Evolutionary conservation across 192 early-diverging fungal species (phyloP).

Genomic region (Diversispora epigaea): DNA sequence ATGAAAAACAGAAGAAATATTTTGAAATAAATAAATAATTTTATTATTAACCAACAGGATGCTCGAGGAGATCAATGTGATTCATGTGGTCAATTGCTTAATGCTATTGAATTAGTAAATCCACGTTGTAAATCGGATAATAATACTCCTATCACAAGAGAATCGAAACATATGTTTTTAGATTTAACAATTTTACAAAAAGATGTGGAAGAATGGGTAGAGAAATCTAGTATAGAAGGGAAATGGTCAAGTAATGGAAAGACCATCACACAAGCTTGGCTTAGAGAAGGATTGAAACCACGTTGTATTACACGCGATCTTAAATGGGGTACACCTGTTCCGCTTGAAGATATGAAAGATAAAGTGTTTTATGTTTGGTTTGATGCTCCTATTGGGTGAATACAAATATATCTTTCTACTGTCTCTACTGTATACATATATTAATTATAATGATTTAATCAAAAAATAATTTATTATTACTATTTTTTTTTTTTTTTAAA

Average conservation of each 20-base stretch:
- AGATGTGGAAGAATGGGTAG: constrained; percentile 73
- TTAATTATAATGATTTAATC: not conserved
- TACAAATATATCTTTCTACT: not conserved
- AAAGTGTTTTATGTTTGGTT: constrained; percentile 99
- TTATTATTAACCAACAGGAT: constrained; percentile 49
- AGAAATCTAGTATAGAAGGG: constrained; percentile 68
- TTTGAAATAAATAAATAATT: not conserved
- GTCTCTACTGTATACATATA: not conserved
- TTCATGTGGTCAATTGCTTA: constrained; percentile 83
- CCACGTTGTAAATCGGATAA: constrained; percentile 94
- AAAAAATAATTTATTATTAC: too few relatives aligned
- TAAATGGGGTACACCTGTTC: constrained; percentile 98
- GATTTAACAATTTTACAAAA: constrained; percentile 78
- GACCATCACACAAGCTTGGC: constrained; percentile 88
- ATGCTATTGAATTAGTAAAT: constrained; percentile 89
- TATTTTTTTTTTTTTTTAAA: not conserved
- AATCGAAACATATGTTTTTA: constrained; percentile 90
- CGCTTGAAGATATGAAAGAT: constrained; percentile 73
- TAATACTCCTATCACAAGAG: constrained; percentile 72
- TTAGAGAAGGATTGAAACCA: constrained; percentile 87
- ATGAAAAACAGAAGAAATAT: not conserved
- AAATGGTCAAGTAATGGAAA: constrained; percentile 87
- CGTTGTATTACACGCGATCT: constrained; percentile 98
- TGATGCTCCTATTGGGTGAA: constrained; percentile 89
- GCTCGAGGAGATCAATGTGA: constrained; percentile 99